Conservation (phyloP, 768 basidiomycete genomes). For the Rickenella mellea region DNA sequence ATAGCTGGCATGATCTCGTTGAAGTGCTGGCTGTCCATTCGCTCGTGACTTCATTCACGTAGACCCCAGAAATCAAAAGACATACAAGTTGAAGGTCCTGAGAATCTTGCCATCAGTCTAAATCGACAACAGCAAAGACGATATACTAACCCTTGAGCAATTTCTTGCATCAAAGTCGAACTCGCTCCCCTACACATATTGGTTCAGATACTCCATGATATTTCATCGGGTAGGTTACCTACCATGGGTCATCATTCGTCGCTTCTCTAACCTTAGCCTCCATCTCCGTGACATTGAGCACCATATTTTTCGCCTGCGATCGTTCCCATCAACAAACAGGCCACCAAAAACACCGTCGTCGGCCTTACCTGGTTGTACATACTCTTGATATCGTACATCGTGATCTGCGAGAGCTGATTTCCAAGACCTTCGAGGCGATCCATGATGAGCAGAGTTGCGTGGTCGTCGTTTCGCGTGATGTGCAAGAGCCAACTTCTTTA, state of each 20-base stretch:
- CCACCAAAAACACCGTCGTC: neutral
- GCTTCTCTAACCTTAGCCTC: slow-evolving; percentile 95
- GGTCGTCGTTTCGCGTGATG: too few species aligned
- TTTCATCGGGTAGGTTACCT: slow-evolving; percentile 18
- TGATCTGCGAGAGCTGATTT: slow-evolving; percentile 68
- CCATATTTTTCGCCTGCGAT: slow-evolving; percentile 83
- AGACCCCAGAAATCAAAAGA: slow-evolving; percentile 3
- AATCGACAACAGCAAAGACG: slow-evolving; percentile 5
- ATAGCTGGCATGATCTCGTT: slow-evolving; percentile 99
- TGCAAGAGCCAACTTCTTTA: too few species aligned
- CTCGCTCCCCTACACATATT: slow-evolving; percentile 77
- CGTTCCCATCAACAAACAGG: neutral
- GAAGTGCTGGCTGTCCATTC: slow-evolving; percentile 84
- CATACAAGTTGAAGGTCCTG: slow-evolving; percentile 97
- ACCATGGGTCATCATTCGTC: slow-evolving; percentile 98
- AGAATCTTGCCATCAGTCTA: slow-evolving; percentile 6
- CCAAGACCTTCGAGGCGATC: slow-evolving; percentile 72
- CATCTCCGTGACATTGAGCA: slow-evolving; percentile 93
- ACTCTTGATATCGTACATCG: slow-evolving; percentile 88
- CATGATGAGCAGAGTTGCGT: slow-evolving; percentile 51
- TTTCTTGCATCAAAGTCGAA: slow-evolving; percentile 97
- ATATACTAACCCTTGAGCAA: slow-evolving; percentile 79
- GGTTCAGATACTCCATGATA: slow-evolving; percentile 1
- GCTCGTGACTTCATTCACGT: too few species aligned
- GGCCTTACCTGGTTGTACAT: slow-evolving; percentile 80